phyloP scores from a whole-genome alignment of 2,329 filamentous ascomycete species.

The Volutella citrinella region DNA sequence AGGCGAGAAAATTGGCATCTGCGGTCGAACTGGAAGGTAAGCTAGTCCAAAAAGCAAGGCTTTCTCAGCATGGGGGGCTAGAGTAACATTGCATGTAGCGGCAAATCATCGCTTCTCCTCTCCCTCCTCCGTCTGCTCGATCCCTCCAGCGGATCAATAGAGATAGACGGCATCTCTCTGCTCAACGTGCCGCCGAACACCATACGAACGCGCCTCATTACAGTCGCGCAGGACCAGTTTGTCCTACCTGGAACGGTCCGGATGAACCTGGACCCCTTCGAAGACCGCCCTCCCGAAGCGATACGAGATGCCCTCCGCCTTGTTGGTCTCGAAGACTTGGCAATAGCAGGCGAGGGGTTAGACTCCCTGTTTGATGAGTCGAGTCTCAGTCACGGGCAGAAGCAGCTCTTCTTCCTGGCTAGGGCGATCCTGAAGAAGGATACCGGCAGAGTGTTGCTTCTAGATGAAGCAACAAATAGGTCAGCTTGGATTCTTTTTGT shows the following conservation, averaged over 20 bases:
- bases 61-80: too few relatives aligned
- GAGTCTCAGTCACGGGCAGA: conserved; percentile 43
- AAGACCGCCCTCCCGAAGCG: conserved; percentile 28
- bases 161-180: conserved; percentile 42
- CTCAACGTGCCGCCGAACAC: conserved; percentile 37
- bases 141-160: conserved; percentile 33
- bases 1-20: conserved; percentile 49
- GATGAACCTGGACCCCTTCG: conserved; percentile 44
- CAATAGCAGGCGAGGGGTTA: conserved; percentile 38
- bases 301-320: conserved; percentile 40
- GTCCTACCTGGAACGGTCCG: conserved; percentile 44
- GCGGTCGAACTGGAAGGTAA: conserved; percentile 45
- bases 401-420: conserved; percentile 49
- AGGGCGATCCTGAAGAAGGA: conserved; percentile 41
- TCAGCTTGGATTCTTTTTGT: conserved; percentile 22
- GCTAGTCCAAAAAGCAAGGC: too few relatives aligned
- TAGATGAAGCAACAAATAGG: conserved; percentile 41
- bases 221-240: conserved; percentile 49
- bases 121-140: conserved; percentile 48
- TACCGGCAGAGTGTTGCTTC: conserved; percentile 38
- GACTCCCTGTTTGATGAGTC: conserved; percentile 32
- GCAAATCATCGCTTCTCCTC: conserved; percentile 49
- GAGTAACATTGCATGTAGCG: too few relatives aligned
- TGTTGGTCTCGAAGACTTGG: conserved; percentile 38
- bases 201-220: conserved; percentile 42